phyloP scores from a whole-genome alignment of 2,329 filamentous ascomycete species.

The Fusarium sp. region DNA sequence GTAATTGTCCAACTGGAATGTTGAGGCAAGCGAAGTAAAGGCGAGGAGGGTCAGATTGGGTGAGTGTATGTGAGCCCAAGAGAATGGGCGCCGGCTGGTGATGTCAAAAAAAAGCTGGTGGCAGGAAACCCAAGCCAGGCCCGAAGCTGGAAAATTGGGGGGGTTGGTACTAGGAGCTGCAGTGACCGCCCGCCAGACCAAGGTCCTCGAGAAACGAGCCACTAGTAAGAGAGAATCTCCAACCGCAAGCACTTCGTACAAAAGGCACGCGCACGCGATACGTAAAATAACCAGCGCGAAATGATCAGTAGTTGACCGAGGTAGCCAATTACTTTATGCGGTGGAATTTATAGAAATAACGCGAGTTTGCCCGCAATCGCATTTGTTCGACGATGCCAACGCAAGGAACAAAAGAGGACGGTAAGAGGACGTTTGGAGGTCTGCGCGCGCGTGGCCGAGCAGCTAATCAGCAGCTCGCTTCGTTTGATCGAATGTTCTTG shows the following conservation, averaged over 20 bases:
- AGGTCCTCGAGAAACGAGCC: constrained; percentile 23
- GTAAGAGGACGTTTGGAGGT: background rate
- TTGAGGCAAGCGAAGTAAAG: constrained; percentile 15
- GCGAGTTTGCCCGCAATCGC: constrained; percentile 13
- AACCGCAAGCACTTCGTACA: constrained; percentile 26
- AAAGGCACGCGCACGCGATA: constrained; percentile 17
- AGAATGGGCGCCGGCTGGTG: constrained; percentile 38
- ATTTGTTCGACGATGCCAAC: background rate
- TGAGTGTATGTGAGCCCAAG: constrained; percentile 27
- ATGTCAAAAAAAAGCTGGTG: constrained; percentile 47
- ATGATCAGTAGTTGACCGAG: background rate
- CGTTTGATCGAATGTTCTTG: background rate
- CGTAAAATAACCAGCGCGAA: constrained; percentile 1
- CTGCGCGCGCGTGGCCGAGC: constrained; percentile 9
- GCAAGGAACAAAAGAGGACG: constrained; percentile 1
- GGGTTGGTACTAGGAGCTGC: constrained; percentile 27
- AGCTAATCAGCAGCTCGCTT: background rate
- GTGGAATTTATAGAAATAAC: background rate
- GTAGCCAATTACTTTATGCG: constrained; percentile 10
- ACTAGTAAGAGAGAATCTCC: constrained; percentile 20
- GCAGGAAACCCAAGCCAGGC: constrained; percentile 41
- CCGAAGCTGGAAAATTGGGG: constrained; percentile 33
- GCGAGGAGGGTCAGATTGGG: constrained; percentile 11
- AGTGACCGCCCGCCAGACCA: constrained; percentile 32
- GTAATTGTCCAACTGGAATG: constrained; percentile 35